Percentiles rank a stretch among this genome's conserved stretches.
These are phyloP conservation scores for Taxillus chinensis DNA, from an alignment of 164 flowering plant genomes.

Conservation along the genomic window DNA sequence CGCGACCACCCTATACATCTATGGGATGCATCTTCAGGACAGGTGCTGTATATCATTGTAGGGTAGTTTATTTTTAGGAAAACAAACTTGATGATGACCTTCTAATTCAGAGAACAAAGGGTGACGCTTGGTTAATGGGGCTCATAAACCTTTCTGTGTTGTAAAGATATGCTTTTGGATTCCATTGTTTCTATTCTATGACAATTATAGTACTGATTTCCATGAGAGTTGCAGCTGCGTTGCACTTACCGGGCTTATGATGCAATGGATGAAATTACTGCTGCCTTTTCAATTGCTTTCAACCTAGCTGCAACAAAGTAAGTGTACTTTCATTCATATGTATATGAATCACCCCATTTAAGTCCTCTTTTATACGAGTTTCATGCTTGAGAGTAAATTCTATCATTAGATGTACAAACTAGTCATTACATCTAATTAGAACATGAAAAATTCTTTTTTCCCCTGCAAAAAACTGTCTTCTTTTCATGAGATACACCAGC, in stretches of 20 bases:
- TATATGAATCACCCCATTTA: neutral
- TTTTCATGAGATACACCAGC: no score
- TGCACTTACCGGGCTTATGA: slow-evolving; percentile 96
- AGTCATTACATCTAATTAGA: no score
- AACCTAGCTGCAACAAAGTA: slow-evolving; percentile 78
- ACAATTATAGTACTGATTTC: no score
- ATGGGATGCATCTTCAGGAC: slow-evolving; percentile 87
- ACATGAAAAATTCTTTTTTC: no score
- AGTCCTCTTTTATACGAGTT: neutral
- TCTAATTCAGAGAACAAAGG: no score
- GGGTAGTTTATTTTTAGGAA: neutral
- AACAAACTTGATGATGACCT: no score
- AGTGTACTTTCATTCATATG: slow-evolving; percentile 1
- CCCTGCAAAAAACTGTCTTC: no score
- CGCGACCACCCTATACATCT: slow-evolving; percentile 99
- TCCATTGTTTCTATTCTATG: no score
- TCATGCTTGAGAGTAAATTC: neutral
- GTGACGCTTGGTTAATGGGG: no score
- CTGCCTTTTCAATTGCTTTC: slow-evolving; percentile 85
- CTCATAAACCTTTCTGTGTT: no score
- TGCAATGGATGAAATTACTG: slow-evolving; percentile 91
- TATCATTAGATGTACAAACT: no score
- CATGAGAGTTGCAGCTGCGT: slow-evolving; percentile 54
- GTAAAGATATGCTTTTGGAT: no score
- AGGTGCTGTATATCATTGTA: slow-evolving; percentile 31